Conservation (phyloP, 495 filamentous ascomycete species). For the Trichoderma parareesei region DNA sequence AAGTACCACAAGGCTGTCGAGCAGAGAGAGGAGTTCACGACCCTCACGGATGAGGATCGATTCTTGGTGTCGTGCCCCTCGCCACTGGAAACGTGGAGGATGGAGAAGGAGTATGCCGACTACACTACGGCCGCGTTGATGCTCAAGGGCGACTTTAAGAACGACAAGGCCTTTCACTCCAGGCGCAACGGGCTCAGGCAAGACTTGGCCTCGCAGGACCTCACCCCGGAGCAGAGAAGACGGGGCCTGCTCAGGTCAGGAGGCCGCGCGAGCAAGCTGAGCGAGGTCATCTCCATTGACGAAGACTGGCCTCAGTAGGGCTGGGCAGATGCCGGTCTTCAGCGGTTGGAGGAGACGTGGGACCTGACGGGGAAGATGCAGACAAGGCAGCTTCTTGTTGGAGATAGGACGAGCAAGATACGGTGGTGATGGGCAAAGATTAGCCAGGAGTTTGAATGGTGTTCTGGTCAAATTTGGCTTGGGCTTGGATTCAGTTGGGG, state of each 20-base stretch:
- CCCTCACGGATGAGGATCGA: background rate
- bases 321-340: background rate
- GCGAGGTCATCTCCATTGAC: constrained; percentile 12
- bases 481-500: no score
- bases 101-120: background rate
- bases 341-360: background rate
- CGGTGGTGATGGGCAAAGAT: no score
- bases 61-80: background rate
- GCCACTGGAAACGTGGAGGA: background rate
- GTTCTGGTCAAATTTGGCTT: no score
- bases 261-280: background rate
- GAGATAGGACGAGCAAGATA: no score
- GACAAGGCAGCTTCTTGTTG: background rate
- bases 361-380: no score
- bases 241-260: background rate
- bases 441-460: no score
- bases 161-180: background rate
- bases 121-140: no score
- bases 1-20: no score
- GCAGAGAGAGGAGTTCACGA: background rate
- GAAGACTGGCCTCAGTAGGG: background rate
- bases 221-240: background rate
- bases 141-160: background rate
- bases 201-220: no score
- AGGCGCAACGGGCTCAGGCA: no score